These are phyloP conservation scores for Beauveria sp. DNA, from an alignment of 2,329 filamentous ascomycete genomes.

Conservation along the genomic window DNA sequence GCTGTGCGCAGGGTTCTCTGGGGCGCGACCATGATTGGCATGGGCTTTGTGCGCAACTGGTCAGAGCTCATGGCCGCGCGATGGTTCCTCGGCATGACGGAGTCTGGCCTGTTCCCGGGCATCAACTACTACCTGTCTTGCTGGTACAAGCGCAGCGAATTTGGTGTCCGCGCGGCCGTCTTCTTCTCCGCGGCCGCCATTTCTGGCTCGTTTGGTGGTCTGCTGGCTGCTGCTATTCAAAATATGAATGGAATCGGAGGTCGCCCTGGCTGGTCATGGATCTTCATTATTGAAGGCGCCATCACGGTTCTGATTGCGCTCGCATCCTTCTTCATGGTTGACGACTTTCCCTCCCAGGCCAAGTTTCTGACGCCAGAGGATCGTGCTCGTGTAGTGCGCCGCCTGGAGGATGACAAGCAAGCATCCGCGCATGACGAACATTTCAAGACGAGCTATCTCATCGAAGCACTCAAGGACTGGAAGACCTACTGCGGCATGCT, in stretches of 20 bases:
- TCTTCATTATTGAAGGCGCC: constrained; percentile 63
- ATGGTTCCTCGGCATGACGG: constrained; percentile 65
- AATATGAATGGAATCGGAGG: constrained; percentile 59
- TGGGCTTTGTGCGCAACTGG: constrained; percentile 59
- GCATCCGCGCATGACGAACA: constrained; percentile 66
- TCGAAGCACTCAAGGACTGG: constrained; percentile 68
- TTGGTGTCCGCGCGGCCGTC: constrained; percentile 71
- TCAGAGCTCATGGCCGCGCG: constrained; percentile 58
- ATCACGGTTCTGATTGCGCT: constrained; percentile 62
- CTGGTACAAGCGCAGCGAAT: constrained; percentile 76
- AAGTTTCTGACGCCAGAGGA: constrained; percentile 65
- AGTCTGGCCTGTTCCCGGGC: constrained; percentile 69
- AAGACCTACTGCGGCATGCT: constrained; percentile 72
- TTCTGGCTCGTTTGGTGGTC: constrained; percentile 69
- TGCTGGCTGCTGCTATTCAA: constrained; percentile 64
- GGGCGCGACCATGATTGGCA: constrained; percentile 63
- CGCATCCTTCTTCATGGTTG: constrained; percentile 67
- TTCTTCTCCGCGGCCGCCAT: constrained; percentile 81
- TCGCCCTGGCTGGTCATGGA: constrained; percentile 54
- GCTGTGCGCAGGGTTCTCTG: constrained; percentile 42
- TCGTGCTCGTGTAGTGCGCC: constrained; percentile 61
- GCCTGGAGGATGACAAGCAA: constrained; percentile 65
- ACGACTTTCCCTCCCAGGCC: constrained; percentile 74
- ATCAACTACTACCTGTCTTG: constrained; percentile 76
- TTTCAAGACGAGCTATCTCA: constrained; percentile 67